Evolutionary conservation across 2,329 filamentous ascomycete species (phyloP), one percentile per base, ranked within the genome.

Genomic region (Tolypocladium ovalisporum): DNA sequence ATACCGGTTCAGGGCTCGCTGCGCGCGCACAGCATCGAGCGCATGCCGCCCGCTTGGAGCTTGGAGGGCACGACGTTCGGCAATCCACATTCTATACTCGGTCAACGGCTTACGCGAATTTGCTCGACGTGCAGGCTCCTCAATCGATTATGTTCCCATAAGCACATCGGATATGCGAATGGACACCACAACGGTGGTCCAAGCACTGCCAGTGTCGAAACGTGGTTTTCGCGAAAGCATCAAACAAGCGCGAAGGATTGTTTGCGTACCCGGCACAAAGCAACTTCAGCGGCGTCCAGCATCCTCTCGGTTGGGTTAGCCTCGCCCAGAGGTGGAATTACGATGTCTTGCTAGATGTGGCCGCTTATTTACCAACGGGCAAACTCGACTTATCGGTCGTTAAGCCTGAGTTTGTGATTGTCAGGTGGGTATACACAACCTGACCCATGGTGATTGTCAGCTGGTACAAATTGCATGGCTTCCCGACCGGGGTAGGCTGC

Each of bases 211-310:
- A n/a, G 17, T 47, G 15, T 32, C 24, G 15, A 49, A 32, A 49
- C 15, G 44, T 1, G 27, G 6, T 32, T 9, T 49, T 55, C 17
- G 19, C 8, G 8, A 36, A 32, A 15, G 24, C 29, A n/a, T 52
- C 51, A n/a, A 19, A 24, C 5, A 22, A 37, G 17, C 51, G 27
- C 19, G 15, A 60, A 22, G 71, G 72, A 9, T 65, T 77, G 22
- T 75, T 78, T 58, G 75, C 74, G 4, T 78, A 75, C 62, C 75
- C 75, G 4, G 75, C 74, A 0, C 75, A 77, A 62, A 75, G 72
- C 59, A 78, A 78, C 61, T 76, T 77, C 57, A 71, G 66, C 54
- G 75, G 75, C 36, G 73, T 75, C 3, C 70, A 70, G 0, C 74
- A 76, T 51, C 71, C 74, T 17, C 65, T 77, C 0, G 62, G 63